A percentile compares a stretch with the other conserved stretches of the same genome.
phyloP scores from a whole-genome alignment of 208 protist species.

The Vickermania spadyakhi region DNA sequence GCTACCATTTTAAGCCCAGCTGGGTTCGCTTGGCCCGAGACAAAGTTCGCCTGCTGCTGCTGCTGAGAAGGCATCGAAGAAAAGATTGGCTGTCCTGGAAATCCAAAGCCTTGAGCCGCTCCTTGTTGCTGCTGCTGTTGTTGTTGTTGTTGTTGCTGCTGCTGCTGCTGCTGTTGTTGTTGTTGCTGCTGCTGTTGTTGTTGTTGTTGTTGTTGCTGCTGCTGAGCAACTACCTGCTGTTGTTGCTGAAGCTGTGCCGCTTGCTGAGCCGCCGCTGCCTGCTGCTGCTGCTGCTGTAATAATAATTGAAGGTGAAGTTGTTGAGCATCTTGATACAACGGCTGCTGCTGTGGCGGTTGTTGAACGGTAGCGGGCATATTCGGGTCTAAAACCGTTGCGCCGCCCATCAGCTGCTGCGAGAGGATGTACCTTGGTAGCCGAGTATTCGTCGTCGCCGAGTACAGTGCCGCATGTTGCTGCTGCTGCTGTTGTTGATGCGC shows the following conservation, averaged over 20 bases:
- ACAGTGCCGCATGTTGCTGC: background rate
- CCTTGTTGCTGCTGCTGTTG: background rate
- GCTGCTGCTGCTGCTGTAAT: constrained; percentile 10
- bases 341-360: constrained; percentile 8
- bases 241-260: constrained; percentile 4
- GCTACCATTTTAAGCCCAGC: no score
- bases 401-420: background rate
- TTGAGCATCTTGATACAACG: constrained; percentile 4
- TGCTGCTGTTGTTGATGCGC: constrained; percentile 12
- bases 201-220: constrained; percentile 12
- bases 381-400: constrained; percentile 10
- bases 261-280: constrained; percentile 5
- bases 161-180: background rate
- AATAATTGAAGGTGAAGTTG: constrained; percentile 15
- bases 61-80: no score
- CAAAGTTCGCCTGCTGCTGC: no score
- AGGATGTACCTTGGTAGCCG: constrained; percentile 8
- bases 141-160: background rate
- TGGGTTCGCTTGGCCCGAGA: no score
- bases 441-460: background rate
- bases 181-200: constrained; percentile 15
- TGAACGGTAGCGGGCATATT: constrained; percentile 10
- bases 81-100: no score
- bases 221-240: constrained; percentile 1
- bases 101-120: no score